Base-by-base conservation (phyloP, 768 basidiomycete species). In the Lyophyllum semitale region DNA sequence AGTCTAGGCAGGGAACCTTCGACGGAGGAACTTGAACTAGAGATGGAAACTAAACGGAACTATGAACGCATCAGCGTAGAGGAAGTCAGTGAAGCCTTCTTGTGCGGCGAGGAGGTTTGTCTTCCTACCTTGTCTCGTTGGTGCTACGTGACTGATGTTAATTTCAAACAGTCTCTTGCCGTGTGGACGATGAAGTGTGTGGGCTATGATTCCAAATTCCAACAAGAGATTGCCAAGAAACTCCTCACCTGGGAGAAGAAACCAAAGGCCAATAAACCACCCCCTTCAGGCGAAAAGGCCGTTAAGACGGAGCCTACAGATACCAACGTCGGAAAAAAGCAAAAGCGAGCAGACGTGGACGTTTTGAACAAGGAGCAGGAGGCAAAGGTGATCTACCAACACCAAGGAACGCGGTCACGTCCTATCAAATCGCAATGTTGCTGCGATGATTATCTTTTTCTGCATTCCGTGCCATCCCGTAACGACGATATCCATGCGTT, bases 171-270 rank as follows among this genome's bases (percentile, higher is more conserved):
- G 73, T 55, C 51, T 22, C 61, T 78, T 18, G 63, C 62, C 0
- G 71, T 74, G 1, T 75, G 71, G 70, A 71, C 68, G 0, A 66
- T 77, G 71, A 71, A 76, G 51, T 78, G 77, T 48, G 64, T 76
- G n/a, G 75, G 66, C 2, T 78, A 78, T 43, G 73, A 78, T 45
- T 59, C 60, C 3, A 55, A 66, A 0, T 74, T 77, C 47, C 76
- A 77, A 55, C 53, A 55, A 8, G 60, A 68, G 7, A 51, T 78
- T 2, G 63, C 64, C 17, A 62, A 66, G 20, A 66, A 66, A 26
- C 29, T 27, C 22, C 44, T 26, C n/a, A 2, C 4, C 11, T 43
- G 26, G 22, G 17, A 9, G 4, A n/a, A n/a, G n/a, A n/a, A n/a
- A n/a, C n/a, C n/a, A n/a, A n/a, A n/a, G n/a, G n/a, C n/a, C 42